phyloP scores from a whole-genome alignment of 352 stramenopile species.

The Blastocystis sp. region DNA sequence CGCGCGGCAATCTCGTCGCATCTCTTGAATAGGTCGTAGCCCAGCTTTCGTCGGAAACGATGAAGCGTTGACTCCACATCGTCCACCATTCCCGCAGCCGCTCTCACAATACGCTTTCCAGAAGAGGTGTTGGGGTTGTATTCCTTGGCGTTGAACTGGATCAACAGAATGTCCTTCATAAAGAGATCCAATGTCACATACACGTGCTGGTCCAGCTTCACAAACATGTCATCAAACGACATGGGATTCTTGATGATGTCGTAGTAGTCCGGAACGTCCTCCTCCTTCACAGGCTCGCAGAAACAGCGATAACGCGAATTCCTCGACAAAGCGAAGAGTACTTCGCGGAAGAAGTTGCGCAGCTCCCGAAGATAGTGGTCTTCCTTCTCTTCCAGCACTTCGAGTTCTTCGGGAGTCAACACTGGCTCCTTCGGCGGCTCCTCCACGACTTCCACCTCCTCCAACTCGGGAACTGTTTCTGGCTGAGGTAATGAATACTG shows the following conservation, averaged over 20 bases:
- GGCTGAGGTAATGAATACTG: too few species aligned
- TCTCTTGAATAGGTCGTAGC: constrained; percentile 76
- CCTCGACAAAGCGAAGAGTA: constrained; percentile 65
- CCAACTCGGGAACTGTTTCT: constrained; percentile 32
- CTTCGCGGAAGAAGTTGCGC: constrained; percentile 73
- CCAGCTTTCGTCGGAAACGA: constrained; percentile 72
- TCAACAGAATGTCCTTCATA: constrained; percentile 73
- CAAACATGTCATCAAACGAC: constrained; percentile 74
- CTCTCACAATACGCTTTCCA: constrained; percentile 64
- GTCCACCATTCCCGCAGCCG: constrained; percentile 74
- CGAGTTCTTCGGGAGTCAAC: constrained; percentile 30
- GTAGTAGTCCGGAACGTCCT: constrained; percentile 75
- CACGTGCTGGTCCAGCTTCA: constrained; percentile 75
- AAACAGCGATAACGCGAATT: constrained; percentile 56
- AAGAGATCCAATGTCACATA: constrained; percentile 78
- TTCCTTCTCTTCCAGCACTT: constrained; percentile 65
- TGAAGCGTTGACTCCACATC: constrained; percentile 75
- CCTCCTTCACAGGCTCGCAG: constrained; percentile 64
- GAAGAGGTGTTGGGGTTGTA: constrained; percentile 73
- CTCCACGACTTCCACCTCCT: constrained; percentile 45
- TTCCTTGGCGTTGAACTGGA: constrained; percentile 74
- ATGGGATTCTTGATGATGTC: constrained; percentile 74
- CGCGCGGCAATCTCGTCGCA: constrained; percentile 60
- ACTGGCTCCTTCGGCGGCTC: constrained; percentile 54
- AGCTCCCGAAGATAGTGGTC: constrained; percentile 73